Evolutionary conservation across 371 early-diverging fungal species (phyloP).

Genomic region (Mucor sp.): DNA sequence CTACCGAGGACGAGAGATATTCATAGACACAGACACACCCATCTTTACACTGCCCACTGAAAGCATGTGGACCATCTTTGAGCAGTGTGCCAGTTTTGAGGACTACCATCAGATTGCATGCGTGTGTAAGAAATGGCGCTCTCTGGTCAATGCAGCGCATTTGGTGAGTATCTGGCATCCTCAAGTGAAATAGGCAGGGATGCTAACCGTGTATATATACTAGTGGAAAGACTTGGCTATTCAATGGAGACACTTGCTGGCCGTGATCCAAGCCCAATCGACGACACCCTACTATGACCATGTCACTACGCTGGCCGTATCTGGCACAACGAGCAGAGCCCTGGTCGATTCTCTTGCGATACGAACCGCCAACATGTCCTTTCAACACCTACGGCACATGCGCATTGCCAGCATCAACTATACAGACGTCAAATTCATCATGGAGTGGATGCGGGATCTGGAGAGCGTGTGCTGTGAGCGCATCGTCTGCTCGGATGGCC

Average conservation of each 20-base stretch:
- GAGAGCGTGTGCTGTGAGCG: neutral
- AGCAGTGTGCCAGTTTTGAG: neutral
- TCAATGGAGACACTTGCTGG: neutral
- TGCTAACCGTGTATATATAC: neutral
- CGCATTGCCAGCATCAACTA: neutral
- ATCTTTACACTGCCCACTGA: neutral
- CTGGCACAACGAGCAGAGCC: neutral
- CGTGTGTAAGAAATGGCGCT: neutral
- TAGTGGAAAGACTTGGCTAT: slow-evolving; percentile 1
- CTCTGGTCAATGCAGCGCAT: neutral
- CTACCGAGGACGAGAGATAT: neutral
- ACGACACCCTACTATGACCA: neutral
- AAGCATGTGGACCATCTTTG: neutral
- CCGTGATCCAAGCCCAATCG: neutral
- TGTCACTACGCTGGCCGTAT: neutral
- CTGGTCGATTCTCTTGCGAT: neutral
- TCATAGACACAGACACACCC: neutral
- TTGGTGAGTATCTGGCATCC: neutral
- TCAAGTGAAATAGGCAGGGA: too few species aligned
- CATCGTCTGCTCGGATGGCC: neutral
- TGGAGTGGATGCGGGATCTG: neutral
- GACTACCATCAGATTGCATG: neutral
- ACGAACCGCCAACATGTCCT: neutral
- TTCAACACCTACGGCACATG: neutral
- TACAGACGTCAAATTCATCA: neutral